Percentiles rank a stretch among this genome's conserved stretches.
These are phyloP conservation scores for Hypomontagnella submonticulosa DNA, from an alignment of 495 filamentous ascomycete species.

Conservation along the genomic window DNA sequence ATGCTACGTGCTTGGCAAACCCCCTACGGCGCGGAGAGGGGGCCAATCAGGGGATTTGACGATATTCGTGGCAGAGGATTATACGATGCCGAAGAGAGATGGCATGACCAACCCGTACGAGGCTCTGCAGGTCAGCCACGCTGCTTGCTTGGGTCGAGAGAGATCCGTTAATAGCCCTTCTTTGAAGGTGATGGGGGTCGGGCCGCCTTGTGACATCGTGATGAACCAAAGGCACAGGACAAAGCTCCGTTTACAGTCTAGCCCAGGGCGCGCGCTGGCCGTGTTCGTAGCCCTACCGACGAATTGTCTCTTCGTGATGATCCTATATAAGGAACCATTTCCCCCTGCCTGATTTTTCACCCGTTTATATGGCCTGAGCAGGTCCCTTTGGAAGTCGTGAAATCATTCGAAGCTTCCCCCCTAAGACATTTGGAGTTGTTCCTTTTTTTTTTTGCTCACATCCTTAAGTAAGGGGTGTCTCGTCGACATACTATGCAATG, in stretches of 20 bases:
- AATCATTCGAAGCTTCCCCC: too few relatives aligned
- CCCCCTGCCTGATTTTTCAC: neutral
- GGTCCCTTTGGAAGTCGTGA: too few relatives aligned
- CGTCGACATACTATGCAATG: neutral
- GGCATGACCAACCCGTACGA: slow-evolving; percentile 25
- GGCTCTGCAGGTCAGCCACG: slow-evolving; percentile 35
- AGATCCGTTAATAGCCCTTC: slow-evolving; percentile 24
- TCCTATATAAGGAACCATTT: slow-evolving; percentile 21
- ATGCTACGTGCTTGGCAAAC: slow-evolving; percentile 27
- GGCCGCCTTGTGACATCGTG: slow-evolving; percentile 29
- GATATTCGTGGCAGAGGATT: slow-evolving; percentile 42
- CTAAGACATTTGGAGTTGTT: too few relatives aligned
- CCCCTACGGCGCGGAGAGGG: slow-evolving; percentile 16
- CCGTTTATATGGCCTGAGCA: neutral
- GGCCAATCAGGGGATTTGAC: slow-evolving; percentile 24
- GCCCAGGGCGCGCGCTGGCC: neutral
- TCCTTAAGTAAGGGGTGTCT: slow-evolving; percentile 12
- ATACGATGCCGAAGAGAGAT: slow-evolving; percentile 25
- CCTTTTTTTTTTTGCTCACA: neutral
- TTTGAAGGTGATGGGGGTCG: slow-evolving; percentile 2
- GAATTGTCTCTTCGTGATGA: slow-evolving; percentile 13
- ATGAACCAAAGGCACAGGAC: slow-evolving; percentile 12
- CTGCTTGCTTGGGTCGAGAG: slow-evolving; percentile 27
- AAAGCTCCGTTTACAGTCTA: neutral
- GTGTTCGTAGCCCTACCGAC: neutral